Evolutionary conservation across 2,329 filamentous ascomycete species (phyloP), one percentile per base, ranked within the genome.

Genomic region (Teratosphaeria nubilosa): DNA sequence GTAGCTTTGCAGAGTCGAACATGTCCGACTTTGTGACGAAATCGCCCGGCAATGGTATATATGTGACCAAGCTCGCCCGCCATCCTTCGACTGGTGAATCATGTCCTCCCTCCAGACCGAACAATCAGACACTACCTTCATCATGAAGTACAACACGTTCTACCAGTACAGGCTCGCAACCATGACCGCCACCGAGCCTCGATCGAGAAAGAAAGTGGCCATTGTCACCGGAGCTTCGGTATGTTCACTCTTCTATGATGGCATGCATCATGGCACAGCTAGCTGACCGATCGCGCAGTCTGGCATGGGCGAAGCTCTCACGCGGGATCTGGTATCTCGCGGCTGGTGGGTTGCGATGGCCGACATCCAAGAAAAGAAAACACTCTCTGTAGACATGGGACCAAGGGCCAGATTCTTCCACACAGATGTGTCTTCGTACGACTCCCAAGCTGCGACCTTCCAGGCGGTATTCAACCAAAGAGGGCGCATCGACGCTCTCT

Each of bases 341-440:
- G 57, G 54, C 52, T 62, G 60, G 60, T 55, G 51, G 22, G 58
- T 62, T n/a, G 62, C 62, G 2, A 60, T 63, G 62, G 60, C 60
- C 16, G 61, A 60, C 48, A 20, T 63, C 22, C 51, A 52, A 25
- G 48, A 51, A 22, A 59, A 59, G 53, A 13, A 51, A 4, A 30
- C 31, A 7, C 53, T 63, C 3, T 50, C 54, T 2, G 5, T 20
- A 27, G 57, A 58, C 11, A 41, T 62, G 16, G 56, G 56, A 3
- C 53, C 41, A 14, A 51, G 41, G 11, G 60, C 60, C 25, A 51
- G 20, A 20, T 62, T 61, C 53, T 56, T 59, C 48, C 27, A 59
- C 16, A 60, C 59, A 24, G 54, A 63, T 27, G 61, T 63, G 11
- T 57, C 61, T 5, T 34, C 37, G 41, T 62, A 62, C 54, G 32